phyloP scores from a whole-genome alignment of 225 moss, liverwort and hornwort species.

The Pseudisothecium myosuroides region DNA sequence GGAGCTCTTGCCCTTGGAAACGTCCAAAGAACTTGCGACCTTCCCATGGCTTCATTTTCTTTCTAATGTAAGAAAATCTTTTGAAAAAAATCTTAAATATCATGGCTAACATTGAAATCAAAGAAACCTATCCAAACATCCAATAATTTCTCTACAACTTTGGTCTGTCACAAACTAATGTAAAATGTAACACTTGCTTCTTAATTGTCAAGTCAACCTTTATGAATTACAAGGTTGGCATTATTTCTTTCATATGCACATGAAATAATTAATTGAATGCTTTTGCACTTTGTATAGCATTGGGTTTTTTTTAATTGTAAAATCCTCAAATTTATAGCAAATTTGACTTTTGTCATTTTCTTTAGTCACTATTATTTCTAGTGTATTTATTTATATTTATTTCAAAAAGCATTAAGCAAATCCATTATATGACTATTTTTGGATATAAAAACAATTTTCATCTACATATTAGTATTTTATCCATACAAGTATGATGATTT shows the following conservation, averaged over 20 bases:
- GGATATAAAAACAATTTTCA: background rate
- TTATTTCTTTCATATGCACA: background rate
- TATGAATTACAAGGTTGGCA: background rate
- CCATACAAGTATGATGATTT: background rate
- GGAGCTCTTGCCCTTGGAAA: too few relatives aligned
- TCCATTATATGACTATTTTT: background rate
- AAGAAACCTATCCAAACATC: background rate
- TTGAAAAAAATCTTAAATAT: background rate
- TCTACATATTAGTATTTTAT: background rate
- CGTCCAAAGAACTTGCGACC: too few relatives aligned
- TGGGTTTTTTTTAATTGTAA: background rate
- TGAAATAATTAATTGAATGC: background rate
- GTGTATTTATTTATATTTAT: background rate
- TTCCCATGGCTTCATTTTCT: too few relatives aligned
- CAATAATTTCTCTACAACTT: background rate
- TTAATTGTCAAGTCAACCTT: background rate
- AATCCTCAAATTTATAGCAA: background rate
- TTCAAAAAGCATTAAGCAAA: rapidly evolving
- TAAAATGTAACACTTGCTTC: background rate
- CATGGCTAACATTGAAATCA: background rate
- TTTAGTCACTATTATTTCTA: background rate
- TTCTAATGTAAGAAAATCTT: background rate
- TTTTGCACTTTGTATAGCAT: too few relatives aligned
- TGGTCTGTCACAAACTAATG: background rate
- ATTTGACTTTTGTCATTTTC: background rate